phyloP scores from a whole-genome alignment of 2,329 filamentous ascomycete genomes.

The Trichothecium sympodiale region DNA sequence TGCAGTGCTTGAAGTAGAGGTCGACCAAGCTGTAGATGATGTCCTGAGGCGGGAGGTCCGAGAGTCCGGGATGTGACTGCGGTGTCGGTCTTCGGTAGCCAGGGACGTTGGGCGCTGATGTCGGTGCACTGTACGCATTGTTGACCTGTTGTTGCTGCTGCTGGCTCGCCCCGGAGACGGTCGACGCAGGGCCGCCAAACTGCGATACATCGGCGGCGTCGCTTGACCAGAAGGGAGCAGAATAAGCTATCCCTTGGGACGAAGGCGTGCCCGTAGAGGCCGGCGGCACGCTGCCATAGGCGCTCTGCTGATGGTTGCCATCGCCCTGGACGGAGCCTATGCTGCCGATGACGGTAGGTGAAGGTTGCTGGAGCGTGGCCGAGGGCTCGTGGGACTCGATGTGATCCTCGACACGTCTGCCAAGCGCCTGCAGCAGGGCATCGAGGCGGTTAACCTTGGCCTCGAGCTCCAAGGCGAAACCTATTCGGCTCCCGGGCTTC shows the following conservation, averaged over 20 bases:
- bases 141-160: not conserved
- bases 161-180: not conserved
- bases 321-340: slow-evolving; percentile 14
- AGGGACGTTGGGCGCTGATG: not conserved
- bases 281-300: not conserved
- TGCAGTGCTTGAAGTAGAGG: slow-evolving; percentile 53
- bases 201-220: slow-evolving; percentile 4
- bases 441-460: slow-evolving; percentile 43
- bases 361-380: slow-evolving; percentile 11
- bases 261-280: slow-evolving; percentile 6
- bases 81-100: not conserved
- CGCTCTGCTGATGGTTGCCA: not conserved
- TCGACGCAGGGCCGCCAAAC: slow-evolving; percentile 1
- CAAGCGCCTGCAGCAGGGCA: slow-evolving; percentile 27
- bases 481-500: slow-evolving; percentile 54
- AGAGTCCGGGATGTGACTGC: slow-evolving; percentile 8
- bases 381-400: slow-evolving; percentile 21
- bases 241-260: slow-evolving; percentile 1
- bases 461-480: slow-evolving; percentile 51
- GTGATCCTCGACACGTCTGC: slow-evolving; percentile 30
- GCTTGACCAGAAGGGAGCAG: slow-evolving; percentile 4
- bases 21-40: slow-evolving; percentile 48
- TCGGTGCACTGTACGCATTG: too few relatives aligned
- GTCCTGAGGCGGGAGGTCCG: slow-evolving; percentile 47
- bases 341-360: slow-evolving; percentile 25